A percentile compares a stretch with the other conserved stretches of the same genome.
These are phyloP conservation scores for Coemansia sp. DNA, from an alignment of 192 early-diverging fungal species.

Conservation along the genomic window DNA sequence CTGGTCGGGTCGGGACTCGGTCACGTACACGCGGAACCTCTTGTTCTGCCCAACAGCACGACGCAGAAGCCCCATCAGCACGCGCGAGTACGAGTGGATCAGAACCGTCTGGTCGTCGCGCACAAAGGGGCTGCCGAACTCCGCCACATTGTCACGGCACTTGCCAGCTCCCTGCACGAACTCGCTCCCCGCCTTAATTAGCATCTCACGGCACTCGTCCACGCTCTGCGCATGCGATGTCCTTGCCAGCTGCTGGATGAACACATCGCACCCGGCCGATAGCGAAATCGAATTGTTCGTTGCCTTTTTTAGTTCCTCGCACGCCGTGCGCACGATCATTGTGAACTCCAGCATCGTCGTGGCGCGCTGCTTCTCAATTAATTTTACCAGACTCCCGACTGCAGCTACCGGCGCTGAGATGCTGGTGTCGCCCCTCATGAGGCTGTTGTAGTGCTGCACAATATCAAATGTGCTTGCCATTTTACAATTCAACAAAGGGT, in stretches of 20 bases:
- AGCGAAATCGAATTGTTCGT: slow-evolving; percentile 76
- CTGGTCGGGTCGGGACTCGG: slow-evolving; percentile 78
- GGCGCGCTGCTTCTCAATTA: slow-evolving; percentile 68
- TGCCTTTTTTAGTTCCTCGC: slow-evolving; percentile 65
- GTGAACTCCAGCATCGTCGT: slow-evolving; percentile 89
- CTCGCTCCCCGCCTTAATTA: slow-evolving; percentile 67
- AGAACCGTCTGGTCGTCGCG: slow-evolving; percentile 83
- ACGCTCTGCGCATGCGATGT: slow-evolving; percentile 58
- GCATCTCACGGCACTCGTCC: slow-evolving; percentile 66
- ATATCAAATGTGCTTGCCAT: slow-evolving; percentile 32
- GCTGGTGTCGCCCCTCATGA: slow-evolving; percentile 52
- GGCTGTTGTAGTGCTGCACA: slow-evolving; percentile 36
- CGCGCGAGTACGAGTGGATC: slow-evolving; percentile 93
- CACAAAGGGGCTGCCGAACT: slow-evolving; percentile 75
- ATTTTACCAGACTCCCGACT: slow-evolving; percentile 68
- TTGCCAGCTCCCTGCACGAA: slow-evolving; percentile 73
- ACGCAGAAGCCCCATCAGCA: slow-evolving; percentile 82
- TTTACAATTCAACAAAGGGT: background rate
- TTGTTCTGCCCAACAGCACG: slow-evolving; percentile 71
- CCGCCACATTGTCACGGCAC: slow-evolving; percentile 77
- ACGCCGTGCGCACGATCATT: slow-evolving; percentile 68
- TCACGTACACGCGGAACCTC: slow-evolving; percentile 91
- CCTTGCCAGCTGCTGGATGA: slow-evolving; percentile 58
- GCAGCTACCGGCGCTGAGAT: slow-evolving; percentile 76
- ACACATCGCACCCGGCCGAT: slow-evolving; percentile 85